Percentiles rank a stretch among this genome's conserved stretches.
phyloP scores from a whole-genome alignment of 2,329 filamentous ascomycete genomes.

The Cladophialophora yegresii region DNA sequence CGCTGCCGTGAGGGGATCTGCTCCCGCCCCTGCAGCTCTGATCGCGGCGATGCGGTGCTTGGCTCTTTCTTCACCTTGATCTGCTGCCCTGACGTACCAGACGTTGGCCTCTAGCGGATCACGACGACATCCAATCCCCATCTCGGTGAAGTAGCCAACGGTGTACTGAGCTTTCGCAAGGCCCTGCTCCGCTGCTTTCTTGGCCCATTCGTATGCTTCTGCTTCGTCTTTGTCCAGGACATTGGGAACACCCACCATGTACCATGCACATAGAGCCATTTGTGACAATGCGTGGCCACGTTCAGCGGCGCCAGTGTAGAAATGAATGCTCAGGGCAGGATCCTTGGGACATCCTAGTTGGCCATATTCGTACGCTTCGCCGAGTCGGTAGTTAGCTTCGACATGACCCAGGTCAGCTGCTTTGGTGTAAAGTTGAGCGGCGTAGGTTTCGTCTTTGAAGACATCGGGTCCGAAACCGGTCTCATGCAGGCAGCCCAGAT shows the following conservation, averaged over 20 bases:
- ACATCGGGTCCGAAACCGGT: slow-evolving; percentile 92
- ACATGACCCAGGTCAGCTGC: slow-evolving; percentile 88
- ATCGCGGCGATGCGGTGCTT: slow-evolving; percentile 86
- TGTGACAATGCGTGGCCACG: slow-evolving; percentile 81
- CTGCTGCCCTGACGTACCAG: slow-evolving; percentile 96
- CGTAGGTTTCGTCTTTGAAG: slow-evolving; percentile 86
- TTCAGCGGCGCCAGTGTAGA: slow-evolving; percentile 91
- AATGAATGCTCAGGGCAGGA: slow-evolving; percentile 91
- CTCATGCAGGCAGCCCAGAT: slow-evolving; percentile 85
- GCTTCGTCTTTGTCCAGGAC: slow-evolving; percentile 92
- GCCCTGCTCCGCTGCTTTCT: slow-evolving; percentile 82
- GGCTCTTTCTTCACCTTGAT: slow-evolving; percentile 85
- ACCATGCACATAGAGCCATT: slow-evolving; percentile 99
- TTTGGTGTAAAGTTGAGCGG: slow-evolving; percentile 90
- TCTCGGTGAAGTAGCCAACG: slow-evolving; percentile 95
- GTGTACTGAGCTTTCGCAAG: slow-evolving; percentile 80
- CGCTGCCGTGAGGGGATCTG: slow-evolving; percentile 40
- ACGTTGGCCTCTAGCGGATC: slow-evolving; percentile 97
- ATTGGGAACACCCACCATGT: slow-evolving; percentile 90
- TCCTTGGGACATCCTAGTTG: slow-evolving; percentile 83
- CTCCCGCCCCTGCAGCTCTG: slow-evolving; percentile 71
- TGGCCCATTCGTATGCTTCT: slow-evolving; percentile 96
- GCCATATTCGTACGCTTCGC: slow-evolving; percentile 96
- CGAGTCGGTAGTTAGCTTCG: slow-evolving; percentile 82
- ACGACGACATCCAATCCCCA: slow-evolving; percentile 92